Percentiles rank a stretch among this genome's conserved stretches.
Evolutionary conservation across 371 early-diverging fungal species (phyloP).

Genomic region (Mucor saturninus): DNA sequence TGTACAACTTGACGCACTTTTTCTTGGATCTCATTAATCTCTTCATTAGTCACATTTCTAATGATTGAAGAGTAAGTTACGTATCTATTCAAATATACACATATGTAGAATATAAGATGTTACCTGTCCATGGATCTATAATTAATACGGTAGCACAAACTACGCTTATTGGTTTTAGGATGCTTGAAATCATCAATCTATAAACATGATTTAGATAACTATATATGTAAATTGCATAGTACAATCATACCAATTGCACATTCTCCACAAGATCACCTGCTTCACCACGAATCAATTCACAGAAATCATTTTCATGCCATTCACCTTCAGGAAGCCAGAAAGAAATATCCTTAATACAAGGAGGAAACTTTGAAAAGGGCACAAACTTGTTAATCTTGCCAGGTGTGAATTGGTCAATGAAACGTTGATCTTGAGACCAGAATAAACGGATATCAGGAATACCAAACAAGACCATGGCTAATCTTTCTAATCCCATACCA

Average conservation of each 20-base stretch:
- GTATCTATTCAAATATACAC: background rate
- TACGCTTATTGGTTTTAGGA: conserved; percentile 81
- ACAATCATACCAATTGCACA: conserved; percentile 71
- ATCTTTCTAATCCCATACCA: conserved; percentile 95
- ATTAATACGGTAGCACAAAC: conserved; percentile 91
- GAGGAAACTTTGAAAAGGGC: conserved; percentile 83
- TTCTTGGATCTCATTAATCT: conserved; percentile 91
- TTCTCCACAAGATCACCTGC: conserved; percentile 94
- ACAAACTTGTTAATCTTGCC: conserved; percentile 72
- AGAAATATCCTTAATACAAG: conserved; percentile 93
- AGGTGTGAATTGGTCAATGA: conserved; percentile 83
- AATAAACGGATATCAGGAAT: conserved; percentile 97
- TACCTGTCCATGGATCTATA: conserved; percentile 91
- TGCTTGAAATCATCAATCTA: conserved; percentile 89
- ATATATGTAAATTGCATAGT: background rate
- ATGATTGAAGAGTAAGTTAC: too few relatives aligned
- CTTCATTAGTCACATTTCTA: conserved; percentile 91
- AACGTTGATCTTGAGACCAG: conserved; percentile 92
- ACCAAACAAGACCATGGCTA: conserved; percentile 95
- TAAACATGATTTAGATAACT: background rate
- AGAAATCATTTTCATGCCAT: conserved; percentile 93
- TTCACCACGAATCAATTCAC: conserved; percentile 89
- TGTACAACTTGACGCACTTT: conserved; percentile 72
- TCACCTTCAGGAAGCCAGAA: conserved; percentile 79
- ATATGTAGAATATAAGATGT: conserved; percentile 3